phyloP scores from a whole-genome alignment of 2,329 filamentous ascomycete species.

The Diaporthe sp. region DNA sequence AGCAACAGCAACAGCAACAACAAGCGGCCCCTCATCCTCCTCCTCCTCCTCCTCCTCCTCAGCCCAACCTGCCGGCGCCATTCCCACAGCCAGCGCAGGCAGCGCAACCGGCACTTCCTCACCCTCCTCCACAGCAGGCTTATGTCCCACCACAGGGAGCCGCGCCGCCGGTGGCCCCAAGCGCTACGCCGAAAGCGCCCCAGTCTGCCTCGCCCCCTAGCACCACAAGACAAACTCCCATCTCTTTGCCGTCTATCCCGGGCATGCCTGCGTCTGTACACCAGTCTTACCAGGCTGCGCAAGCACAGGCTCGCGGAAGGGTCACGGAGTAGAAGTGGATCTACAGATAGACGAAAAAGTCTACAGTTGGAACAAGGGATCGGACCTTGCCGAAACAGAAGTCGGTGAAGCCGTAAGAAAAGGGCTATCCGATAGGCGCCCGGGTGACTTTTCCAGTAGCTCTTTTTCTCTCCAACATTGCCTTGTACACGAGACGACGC shows the following conservation, averaged over 20 bases:
- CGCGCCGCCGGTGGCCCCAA: not conserved
- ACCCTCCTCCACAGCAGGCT: slow-evolving; percentile 5
- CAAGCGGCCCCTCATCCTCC: not conserved
- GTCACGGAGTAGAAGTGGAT: not conserved
- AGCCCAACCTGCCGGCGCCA: slow-evolving; percentile 25
- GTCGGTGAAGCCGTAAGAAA: not conserved
- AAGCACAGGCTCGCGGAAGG: slow-evolving; percentile 34
- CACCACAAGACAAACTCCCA: slow-evolving; percentile 37
- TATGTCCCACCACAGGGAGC: slow-evolving; percentile 4
- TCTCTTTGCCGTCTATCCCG: slow-evolving; percentile 38
- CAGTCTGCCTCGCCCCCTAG: slow-evolving; percentile 25
- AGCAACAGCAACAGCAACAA: slow-evolving; percentile 9
- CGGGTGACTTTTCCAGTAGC: not conserved
- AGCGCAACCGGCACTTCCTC: not conserved
- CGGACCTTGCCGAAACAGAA: not conserved
- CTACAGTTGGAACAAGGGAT: not conserved
- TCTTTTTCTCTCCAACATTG: not conserved
- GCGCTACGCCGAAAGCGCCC: slow-evolving; percentile 16
- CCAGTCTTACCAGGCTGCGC: slow-evolving; percentile 39
- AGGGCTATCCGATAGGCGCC: not conserved
- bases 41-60: not conserved
- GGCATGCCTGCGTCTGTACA: slow-evolving; percentile 41
- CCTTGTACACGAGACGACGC: not conserved
- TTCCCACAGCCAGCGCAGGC: not conserved
- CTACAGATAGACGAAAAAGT: not conserved